Conservation (phyloP, 441 rosid species). For the Arabidopsis lyrata region DNA sequence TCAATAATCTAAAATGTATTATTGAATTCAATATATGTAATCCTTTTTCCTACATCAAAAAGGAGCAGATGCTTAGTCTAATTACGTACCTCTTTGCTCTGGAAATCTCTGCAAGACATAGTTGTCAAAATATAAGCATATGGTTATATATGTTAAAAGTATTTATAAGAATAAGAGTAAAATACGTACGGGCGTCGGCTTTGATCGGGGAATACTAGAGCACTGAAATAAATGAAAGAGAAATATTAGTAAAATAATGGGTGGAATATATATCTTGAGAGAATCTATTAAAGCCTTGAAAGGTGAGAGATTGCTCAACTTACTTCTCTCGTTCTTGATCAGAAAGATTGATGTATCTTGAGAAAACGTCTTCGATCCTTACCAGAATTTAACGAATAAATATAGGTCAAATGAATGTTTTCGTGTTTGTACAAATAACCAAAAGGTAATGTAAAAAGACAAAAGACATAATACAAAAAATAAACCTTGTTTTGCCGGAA, state of each 20-base stretch:
- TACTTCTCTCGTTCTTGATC: conserved; percentile 76
- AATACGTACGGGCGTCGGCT: conserved; percentile 35
- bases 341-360: conserved; percentile 64
- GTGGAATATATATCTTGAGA: no score
- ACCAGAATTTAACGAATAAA: conserved; percentile 5
- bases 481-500: conserved; percentile 63
- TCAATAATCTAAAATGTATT: background rate
- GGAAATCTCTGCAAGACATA: conserved; percentile 46
- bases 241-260: background rate
- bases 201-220: conserved; percentile 29
- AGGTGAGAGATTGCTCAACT: conserved; percentile 3
- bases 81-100: conserved; percentile 60
- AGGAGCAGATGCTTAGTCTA: conserved; percentile 6
- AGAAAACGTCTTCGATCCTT: conserved; percentile 79
- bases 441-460: background rate
- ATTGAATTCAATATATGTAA: background rate
- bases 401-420: conserved; percentile 1
- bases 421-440: background rate
- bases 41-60: background rate
- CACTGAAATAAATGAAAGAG: conserved; percentile 18
- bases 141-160: background rate
- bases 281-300: no score
- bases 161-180: background rate
- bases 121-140: conserved; percentile 2
- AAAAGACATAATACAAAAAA: conserved; percentile 36